Conservation (phyloP, 345 rosid species). For the Durio zibethinus region DNA sequence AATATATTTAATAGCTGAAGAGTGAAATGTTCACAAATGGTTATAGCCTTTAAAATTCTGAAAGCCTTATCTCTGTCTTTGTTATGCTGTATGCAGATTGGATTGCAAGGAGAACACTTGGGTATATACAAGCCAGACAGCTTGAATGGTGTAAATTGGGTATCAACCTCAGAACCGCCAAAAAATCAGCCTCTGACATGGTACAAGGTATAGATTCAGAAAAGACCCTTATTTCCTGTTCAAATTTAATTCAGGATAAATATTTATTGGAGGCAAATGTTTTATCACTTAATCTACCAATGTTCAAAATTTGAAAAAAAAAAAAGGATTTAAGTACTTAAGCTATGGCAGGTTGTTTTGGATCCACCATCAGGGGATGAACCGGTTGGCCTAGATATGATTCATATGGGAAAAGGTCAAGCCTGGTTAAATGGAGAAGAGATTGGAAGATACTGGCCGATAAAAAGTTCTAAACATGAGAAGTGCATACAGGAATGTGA, state of each 20-base stretch:
- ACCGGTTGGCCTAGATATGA: constrained; percentile 86
- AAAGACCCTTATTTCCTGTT: not conserved
- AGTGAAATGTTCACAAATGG: constrained; percentile 2
- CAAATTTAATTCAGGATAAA: not conserved
- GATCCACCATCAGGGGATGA: constrained; percentile 79
- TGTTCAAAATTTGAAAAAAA: not conserved
- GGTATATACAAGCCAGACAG: constrained; percentile 57
- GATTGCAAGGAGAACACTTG: constrained; percentile 76
- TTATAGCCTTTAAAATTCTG: not conserved
- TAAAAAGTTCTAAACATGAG: constrained; percentile 39
- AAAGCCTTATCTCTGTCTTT: constrained; percentile 11
- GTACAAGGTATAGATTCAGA: constrained; percentile 63
- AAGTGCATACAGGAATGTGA: constrained; percentile 67
- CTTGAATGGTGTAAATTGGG: constrained; percentile 50
- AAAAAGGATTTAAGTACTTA: not conserved
- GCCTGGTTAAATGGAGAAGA: constrained; percentile 99
- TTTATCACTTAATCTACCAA: not conserved
- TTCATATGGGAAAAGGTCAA: constrained; percentile 89
- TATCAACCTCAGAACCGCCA: constrained; percentile 61
- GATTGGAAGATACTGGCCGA: constrained; percentile 90
- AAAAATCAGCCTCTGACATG: constrained; percentile 76
- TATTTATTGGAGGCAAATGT: not conserved
- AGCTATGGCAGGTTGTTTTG: constrained; percentile 53
- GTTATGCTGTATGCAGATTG: constrained; percentile 46
- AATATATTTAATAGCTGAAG: constrained; percentile 2